These are phyloP conservation scores for Carex arenaria DNA, from an alignment of 202 grass and related monocot species.

Conservation along the genomic window DNA sequence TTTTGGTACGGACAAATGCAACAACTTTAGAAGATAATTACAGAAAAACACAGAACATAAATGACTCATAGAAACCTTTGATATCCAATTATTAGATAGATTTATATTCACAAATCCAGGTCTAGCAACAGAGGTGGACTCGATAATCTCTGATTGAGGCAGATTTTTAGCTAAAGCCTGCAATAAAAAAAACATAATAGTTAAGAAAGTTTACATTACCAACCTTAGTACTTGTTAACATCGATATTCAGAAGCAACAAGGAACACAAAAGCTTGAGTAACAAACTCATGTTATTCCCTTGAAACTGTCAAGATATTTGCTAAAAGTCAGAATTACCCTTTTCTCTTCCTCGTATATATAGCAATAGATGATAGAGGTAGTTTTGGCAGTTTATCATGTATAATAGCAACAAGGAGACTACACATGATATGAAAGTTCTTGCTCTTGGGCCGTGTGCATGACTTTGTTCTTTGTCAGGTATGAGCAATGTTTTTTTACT, in stretches of 20 bases:
- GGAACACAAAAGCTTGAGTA: not conserved
- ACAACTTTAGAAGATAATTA: not conserved
- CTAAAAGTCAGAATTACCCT: not conserved
- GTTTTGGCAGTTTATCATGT: not conserved
- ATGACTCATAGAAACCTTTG: conserved; percentile 48
- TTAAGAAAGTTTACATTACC: not conserved
- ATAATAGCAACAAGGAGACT: not conserved
- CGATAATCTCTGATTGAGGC: conserved; percentile 71
- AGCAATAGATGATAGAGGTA: not conserved
- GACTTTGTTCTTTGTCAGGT: not conserved
- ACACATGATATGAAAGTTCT: not conserved
- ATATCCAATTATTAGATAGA: conserved; percentile 75
- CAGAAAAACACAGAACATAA: not conserved
- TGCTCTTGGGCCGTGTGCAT: not conserved
- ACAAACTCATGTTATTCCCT: not conserved
- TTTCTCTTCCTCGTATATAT: not conserved
- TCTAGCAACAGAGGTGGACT: conserved; percentile 84
- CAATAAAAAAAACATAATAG: not conserved
- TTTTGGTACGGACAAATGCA: not conserved
- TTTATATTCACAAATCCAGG: conserved; percentile 97
- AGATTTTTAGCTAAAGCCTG: conserved; percentile 83
- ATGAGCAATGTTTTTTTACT: not conserved
- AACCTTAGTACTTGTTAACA: not conserved
- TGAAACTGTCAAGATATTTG: not conserved
- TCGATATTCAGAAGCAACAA: not conserved